phyloP scores from a whole-genome alignment of 2,329 filamentous ascomycete genomes.

The Curvularia sp. region DNA sequence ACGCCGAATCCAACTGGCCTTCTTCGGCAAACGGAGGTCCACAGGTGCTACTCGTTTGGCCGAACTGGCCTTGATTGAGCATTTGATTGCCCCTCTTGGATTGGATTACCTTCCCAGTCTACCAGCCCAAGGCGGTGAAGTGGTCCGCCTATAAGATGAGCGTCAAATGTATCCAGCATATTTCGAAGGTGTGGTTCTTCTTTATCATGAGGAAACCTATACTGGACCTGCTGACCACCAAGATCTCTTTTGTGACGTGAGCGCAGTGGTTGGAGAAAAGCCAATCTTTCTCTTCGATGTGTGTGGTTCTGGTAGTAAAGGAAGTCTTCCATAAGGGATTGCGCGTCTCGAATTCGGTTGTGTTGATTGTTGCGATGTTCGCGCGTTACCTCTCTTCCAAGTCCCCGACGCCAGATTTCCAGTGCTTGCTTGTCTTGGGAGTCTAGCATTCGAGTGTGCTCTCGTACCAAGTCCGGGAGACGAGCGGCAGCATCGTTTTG shows the following conservation, averaged over 20 bases:
- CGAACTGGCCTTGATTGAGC: neutral
- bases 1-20: neutral
- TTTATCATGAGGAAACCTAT: neutral
- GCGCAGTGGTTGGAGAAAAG: neutral
- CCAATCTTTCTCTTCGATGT: neutral
- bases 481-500: neutral
- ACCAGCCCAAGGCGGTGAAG: neutral
- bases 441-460: neutral
- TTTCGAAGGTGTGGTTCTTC: neutral
- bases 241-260: neutral
- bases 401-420: neutral
- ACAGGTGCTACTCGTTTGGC: slow-evolving; percentile 2
- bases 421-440: neutral
- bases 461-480: neutral
- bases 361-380: neutral
- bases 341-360: neutral
- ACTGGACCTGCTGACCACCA: neutral
- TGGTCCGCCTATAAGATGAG: neutral
- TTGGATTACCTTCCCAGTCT: neutral
- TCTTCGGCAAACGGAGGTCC: neutral
- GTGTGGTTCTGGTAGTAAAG: neutral
- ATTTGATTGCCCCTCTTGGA: neutral
- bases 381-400: neutral
- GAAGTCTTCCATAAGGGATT: neutral
- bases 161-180: neutral